Base-by-base conservation (phyloP, 2,329 filamentous ascomycete species). In the Orbilia oligospora region DNA sequence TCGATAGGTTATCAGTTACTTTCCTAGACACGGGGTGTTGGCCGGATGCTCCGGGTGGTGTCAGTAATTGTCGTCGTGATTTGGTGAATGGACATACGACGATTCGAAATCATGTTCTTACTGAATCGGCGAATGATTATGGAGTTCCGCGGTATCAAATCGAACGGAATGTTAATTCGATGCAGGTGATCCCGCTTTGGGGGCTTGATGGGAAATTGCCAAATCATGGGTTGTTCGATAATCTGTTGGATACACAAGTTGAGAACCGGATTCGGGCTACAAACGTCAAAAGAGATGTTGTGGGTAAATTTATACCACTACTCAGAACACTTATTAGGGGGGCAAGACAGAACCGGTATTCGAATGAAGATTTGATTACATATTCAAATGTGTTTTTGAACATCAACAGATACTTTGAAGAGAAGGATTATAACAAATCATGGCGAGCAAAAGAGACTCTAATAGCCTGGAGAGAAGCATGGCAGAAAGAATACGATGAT, bases 71-170 rank as follows among this genome's bases (percentile, higher is more conserved):
- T 83, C 84, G 87, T 48, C 85, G 87, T 51, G 87, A 89, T 81
- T 85, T 89, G 82, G 87, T 89, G 81, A 88, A 89, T 80, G 86
- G 86, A 14, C 86, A 88, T 78, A 84, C 84, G 51, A 88, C 87
- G 0, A 87, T 89, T 80, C 86, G 87, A 71, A 88, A 87, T 84
- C 87, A 89, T 80, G 87, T 88, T 80, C 83, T 89, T 51, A 87
- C 86, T 61, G 87, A 89, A 83, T 87, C 87, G 5, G 87, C 87
- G 8, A 88, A 88, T 80, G 87, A 89, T 76, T 89, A 86, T 77
- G 87, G 87, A 33, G 85, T 88, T 20, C 87, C 87, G 5, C 86
- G 87, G 18, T 87, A 88, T 82, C 87, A 89, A 81, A 87, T 87
- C 0, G 87, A 89, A 82, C 85, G 85, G 80, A 88, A 88, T 71